Evolutionary conservation across 306 rosid species (phyloP).

Genomic region (Quercus cerris): DNA sequence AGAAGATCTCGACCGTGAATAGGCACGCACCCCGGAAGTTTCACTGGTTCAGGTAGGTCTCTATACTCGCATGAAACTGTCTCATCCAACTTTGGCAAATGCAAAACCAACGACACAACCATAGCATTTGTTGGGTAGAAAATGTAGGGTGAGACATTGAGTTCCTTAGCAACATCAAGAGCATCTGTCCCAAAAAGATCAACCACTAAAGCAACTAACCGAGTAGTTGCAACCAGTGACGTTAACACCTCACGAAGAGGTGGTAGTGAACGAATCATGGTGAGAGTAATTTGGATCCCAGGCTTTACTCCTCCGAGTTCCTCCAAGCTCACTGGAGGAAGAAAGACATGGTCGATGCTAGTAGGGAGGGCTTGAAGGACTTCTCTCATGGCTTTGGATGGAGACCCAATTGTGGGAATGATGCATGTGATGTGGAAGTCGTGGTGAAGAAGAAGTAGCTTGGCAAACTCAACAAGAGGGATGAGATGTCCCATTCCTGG

Average conservation of each 20-base stretch:
- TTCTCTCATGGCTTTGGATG: too few species aligned
- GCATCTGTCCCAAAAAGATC: constrained; percentile 26
- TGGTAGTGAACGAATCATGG: constrained; percentile 24
- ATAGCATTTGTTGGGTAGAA: constrained; percentile 20
- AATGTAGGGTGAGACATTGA: constrained; percentile 25
- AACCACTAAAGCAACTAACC: constrained; percentile 15
- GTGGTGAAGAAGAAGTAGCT: too few species aligned
- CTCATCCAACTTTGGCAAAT: constrained; percentile 19
- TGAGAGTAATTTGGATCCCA: constrained; percentile 26
- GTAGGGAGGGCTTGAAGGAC: too few species aligned
- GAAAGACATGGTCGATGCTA: constrained; percentile 16
- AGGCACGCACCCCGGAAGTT: constrained; percentile 16
- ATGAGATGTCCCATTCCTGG: too few species aligned
- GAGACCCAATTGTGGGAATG: too few species aligned
- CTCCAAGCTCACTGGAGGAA: constrained; percentile 25
- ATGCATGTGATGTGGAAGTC: too few species aligned
- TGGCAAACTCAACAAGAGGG: too few species aligned
- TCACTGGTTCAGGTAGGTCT: constrained; percentile 15
- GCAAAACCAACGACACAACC: constrained; percentile 24
- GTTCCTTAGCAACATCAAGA: constrained; percentile 18
- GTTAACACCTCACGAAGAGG: neutral
- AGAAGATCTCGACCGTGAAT: constrained; percentile 29
- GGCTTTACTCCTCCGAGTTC: neutral
- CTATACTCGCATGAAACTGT: constrained; percentile 25
- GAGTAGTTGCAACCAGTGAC: constrained; percentile 8